Conservation (phyloP, 179 eudicot genomes). For the Spinacia oleracea region DNA sequence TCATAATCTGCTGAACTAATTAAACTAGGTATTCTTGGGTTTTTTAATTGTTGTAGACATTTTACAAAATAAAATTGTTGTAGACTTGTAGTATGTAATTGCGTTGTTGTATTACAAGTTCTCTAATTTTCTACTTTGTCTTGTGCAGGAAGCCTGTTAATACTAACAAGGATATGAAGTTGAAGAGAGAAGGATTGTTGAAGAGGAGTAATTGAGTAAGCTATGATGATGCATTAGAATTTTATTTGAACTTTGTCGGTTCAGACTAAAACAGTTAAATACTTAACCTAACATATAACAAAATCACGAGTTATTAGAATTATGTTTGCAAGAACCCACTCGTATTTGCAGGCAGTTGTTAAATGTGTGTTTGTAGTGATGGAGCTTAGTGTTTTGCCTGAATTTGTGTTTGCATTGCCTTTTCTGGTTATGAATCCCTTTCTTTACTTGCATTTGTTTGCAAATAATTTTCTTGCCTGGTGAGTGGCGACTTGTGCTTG, state of each 20-base stretch:
- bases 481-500: too few relatives aligned
- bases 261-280: too few relatives aligned
- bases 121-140: not conserved
- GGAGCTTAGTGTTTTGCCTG: not conserved
- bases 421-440: not conserved
- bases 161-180: conserved; percentile 54
- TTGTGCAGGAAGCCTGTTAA: conserved; percentile 46
- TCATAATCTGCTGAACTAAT: conserved; percentile 50
- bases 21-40: conserved; percentile 35
- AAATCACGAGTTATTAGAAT: too few relatives aligned
- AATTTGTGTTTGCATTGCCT: not conserved
- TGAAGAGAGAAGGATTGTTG: conserved; percentile 45
- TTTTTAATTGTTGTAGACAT: too few relatives aligned
- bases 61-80: too few relatives aligned
- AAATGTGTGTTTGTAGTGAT: not conserved
- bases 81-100: too few relatives aligned
- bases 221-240: conserved; percentile 14
- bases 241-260: too few relatives aligned
- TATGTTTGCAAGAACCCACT: not conserved
- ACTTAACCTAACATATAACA: too few relatives aligned
- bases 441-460: too few relatives aligned
- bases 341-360: not conserved
- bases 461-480: too few relatives aligned
- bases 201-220: conserved; percentile 42
- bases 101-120: not conserved